These are phyloP conservation scores for Cercophora newfieldiana DNA, from an alignment of 495 filamentous ascomycete species.

Conservation along the genomic window DNA sequence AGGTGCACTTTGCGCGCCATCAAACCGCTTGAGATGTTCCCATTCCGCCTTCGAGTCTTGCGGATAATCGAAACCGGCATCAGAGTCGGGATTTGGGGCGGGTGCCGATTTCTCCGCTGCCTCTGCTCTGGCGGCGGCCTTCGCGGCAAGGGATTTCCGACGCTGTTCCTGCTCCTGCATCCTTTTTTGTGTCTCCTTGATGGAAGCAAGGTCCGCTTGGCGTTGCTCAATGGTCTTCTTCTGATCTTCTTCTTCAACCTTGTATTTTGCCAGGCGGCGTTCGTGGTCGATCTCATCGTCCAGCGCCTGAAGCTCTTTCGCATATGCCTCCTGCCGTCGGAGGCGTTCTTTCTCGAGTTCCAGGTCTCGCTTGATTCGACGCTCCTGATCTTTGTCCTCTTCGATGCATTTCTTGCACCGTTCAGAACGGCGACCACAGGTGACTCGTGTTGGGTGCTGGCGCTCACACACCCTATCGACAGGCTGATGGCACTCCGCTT, in stretches of 20 bases:
- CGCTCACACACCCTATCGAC: slow-evolving; percentile 52
- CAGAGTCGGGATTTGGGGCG: background rate
- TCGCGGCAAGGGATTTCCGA: background rate
- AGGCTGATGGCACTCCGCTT: slow-evolving; percentile 55
- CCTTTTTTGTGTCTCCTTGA: slow-evolving; percentile 20
- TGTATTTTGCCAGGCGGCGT: slow-evolving; percentile 49
- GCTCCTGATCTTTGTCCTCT: slow-evolving; percentile 49
- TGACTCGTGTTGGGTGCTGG: slow-evolving; percentile 47
- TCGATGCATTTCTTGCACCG: slow-evolving; percentile 52
- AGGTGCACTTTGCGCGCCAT: slow-evolving; percentile 50
- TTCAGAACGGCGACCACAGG: slow-evolving; percentile 33
- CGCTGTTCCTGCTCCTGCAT: slow-evolving; percentile 18
- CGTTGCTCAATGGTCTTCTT: slow-evolving; percentile 46
- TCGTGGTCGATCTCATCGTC: slow-evolving; percentile 59
- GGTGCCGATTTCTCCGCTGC: background rate
- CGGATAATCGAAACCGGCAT: background rate
- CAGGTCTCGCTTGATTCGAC: slow-evolving; percentile 50
- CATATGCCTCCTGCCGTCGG: slow-evolving; percentile 52
- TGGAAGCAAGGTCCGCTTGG: slow-evolving; percentile 29
- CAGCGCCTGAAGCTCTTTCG: slow-evolving; percentile 50
- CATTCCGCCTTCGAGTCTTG: slow-evolving; percentile 51
- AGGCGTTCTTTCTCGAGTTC: slow-evolving; percentile 55
- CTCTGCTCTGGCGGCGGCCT: slow-evolving; percentile 1
- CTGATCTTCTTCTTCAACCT: slow-evolving; percentile 45
- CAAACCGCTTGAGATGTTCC: slow-evolving; percentile 57